Percentiles rank a stretch among this genome's conserved stretches.
These are phyloP conservation scores for Coffea humblotiana DNA, from an alignment of 305 asterid species.

Conservation along the genomic window DNA sequence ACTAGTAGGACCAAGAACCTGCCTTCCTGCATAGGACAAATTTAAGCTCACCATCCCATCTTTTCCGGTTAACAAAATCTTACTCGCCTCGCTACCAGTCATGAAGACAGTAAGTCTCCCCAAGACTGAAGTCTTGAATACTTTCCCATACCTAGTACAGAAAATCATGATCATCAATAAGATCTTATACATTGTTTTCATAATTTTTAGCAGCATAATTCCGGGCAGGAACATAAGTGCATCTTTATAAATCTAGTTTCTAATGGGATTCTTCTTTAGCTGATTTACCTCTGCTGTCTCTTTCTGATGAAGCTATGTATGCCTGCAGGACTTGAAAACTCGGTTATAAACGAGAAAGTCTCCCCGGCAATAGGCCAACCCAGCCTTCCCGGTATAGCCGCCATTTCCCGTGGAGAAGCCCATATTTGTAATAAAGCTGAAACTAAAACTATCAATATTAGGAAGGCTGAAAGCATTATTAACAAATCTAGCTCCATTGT, in stretches of 20 bases:
- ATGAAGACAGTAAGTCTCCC: constrained; percentile 74
- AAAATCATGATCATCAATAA: background rate
- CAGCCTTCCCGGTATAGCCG: constrained; percentile 62
- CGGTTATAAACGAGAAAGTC: constrained; percentile 60
- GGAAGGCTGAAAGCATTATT: constrained; percentile 30
- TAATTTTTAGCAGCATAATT: background rate
- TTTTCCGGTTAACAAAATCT: constrained; percentile 74
- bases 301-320: constrained; percentile 69
- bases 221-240: background rate
- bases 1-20: constrained; percentile 82
- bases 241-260: background rate
- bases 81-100: constrained; percentile 81
- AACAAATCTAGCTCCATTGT: constrained; percentile 30
- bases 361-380: constrained; percentile 89
- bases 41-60: constrained; percentile 79
- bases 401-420: constrained; percentile 58
- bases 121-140: constrained; percentile 68
- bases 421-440: constrained; percentile 40
- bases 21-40: constrained; percentile 77
- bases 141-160: constrained; percentile 63
- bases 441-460: constrained; percentile 35
- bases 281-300: constrained; percentile 61
- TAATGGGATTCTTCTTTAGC: background rate
- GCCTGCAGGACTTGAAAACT: constrained; percentile 65
- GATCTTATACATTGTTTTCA: background rate